Conservation (phyloP, 305 asterid genomes). For the Coffea humblotiana region DNA sequence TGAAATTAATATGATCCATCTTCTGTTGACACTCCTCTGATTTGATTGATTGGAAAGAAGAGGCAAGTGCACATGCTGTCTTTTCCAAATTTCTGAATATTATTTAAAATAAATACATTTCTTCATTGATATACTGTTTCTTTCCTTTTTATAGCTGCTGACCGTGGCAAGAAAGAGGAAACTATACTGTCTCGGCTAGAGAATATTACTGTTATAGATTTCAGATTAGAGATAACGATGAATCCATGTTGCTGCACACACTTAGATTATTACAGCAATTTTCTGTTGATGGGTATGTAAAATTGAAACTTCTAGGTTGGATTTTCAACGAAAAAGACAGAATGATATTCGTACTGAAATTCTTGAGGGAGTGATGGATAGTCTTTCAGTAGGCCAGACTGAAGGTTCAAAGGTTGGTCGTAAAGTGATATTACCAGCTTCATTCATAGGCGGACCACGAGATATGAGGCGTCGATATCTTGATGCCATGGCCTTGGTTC, state of each 20-base stretch:
- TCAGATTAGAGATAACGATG: neutral
- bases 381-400: neutral
- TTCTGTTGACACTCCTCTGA: no score
- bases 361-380: neutral
- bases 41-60: no score
- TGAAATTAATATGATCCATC: no score
- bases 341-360: neutral
- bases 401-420: neutral
- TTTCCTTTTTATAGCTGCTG: no score
- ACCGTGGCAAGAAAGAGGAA: neutral
- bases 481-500: neutral
- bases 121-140: no score
- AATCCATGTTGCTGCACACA: neutral
- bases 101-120: no score
- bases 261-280: conserved; percentile 1
- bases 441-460: neutral
- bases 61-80: no score
- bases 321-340: neutral
- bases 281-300: conserved; percentile 2
- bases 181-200: neutral
- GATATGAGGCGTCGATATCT: neutral
- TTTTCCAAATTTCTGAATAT: no score
- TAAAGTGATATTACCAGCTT: neutral
- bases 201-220: neutral
- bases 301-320: no score